Evolutionary conservation across 257 asterid genomes (phyloP).

Genomic region (Primulina eburnea): DNA sequence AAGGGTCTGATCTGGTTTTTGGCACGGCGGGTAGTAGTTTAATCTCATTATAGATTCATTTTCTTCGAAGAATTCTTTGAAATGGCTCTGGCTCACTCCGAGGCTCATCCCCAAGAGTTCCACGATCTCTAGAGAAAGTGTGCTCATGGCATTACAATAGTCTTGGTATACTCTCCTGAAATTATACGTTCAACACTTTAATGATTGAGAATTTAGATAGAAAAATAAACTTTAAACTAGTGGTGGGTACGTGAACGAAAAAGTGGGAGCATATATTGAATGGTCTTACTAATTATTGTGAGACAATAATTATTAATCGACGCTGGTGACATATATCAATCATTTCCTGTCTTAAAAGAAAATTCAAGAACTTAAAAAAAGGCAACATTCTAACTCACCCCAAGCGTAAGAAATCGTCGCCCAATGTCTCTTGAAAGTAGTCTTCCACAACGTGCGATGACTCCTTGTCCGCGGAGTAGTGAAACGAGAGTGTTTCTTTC

Average conservation of each 20-base stretch:
- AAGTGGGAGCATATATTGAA: background rate
- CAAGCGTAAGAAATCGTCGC: conserved; percentile 43
- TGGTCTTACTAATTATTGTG: background rate
- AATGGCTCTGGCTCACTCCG: conserved; percentile 38
- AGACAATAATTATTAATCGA: background rate
- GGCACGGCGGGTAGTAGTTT: conserved; percentile 80
- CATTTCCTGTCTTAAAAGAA: background rate
- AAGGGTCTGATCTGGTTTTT: conserved; percentile 63
- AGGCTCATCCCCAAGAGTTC: conserved; percentile 72
- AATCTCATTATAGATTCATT: conserved; percentile 81
- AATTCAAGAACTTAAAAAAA: background rate
- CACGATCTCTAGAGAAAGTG: conserved; percentile 67
- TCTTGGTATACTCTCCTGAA: conserved; percentile 61
- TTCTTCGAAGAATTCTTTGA: conserved; percentile 56
- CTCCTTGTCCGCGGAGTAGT: conserved; percentile 35
- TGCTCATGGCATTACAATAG: conserved; percentile 73
- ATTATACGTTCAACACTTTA: background rate
- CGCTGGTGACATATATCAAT: background rate
- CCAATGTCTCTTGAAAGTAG: conserved; percentile 44
- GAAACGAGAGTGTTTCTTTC: conserved; percentile 82
- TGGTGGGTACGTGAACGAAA: background rate
- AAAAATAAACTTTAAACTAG: background rate
- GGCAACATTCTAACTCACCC: conserved; percentile 38
- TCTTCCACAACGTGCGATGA: conserved; percentile 56
- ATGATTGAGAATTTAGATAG: background rate